phyloP scores from a whole-genome alignment of 495 filamentous ascomycete genomes.

The Penicillium lividum region DNA sequence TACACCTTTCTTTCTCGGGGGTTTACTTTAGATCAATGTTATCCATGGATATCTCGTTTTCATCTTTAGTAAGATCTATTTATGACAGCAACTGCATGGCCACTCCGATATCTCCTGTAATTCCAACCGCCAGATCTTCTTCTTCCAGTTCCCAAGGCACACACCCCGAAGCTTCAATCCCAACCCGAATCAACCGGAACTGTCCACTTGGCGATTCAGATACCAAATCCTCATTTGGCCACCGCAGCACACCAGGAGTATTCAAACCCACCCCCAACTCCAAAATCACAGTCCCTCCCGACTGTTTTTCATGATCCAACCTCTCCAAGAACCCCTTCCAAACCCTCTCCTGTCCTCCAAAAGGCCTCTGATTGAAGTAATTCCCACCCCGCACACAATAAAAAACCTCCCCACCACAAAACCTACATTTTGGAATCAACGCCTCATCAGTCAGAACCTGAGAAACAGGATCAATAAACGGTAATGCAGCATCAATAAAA shows the following conservation, averaged over 20 bases:
- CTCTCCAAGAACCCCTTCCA: slow-evolving; percentile 16
- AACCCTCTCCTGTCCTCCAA: slow-evolving; percentile 16
- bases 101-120: slow-evolving; percentile 11
- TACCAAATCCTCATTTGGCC: slow-evolving; percentile 30
- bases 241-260: slow-evolving; percentile 29
- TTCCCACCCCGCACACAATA: slow-evolving; percentile 26
- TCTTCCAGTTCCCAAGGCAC: slow-evolving; percentile 28
- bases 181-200: slow-evolving; percentile 23
- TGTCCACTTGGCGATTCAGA: slow-evolving; percentile 8
- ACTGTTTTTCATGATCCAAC: neutral
- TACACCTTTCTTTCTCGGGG: slow-evolving; percentile 1
- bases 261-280: slow-evolving; percentile 32
- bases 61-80: neutral
- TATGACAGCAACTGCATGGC: slow-evolving; percentile 4
- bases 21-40: slow-evolving; percentile 3
- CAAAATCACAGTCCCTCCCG: slow-evolving; percentile 16
- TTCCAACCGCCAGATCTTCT: slow-evolving; percentile 19
- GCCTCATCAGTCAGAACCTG: slow-evolving; percentile 21
- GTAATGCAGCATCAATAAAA: slow-evolving; percentile 21
- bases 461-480: slow-evolving; percentile 20
- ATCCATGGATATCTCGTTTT: neutral
- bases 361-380: slow-evolving; percentile 25
- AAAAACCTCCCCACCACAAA: slow-evolving; percentile 24
- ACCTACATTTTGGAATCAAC: slow-evolving; percentile 19
- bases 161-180: slow-evolving; percentile 28